Conservation (phyloP, 306 rosid genomes). For the Trichosanthes truncata region DNA sequence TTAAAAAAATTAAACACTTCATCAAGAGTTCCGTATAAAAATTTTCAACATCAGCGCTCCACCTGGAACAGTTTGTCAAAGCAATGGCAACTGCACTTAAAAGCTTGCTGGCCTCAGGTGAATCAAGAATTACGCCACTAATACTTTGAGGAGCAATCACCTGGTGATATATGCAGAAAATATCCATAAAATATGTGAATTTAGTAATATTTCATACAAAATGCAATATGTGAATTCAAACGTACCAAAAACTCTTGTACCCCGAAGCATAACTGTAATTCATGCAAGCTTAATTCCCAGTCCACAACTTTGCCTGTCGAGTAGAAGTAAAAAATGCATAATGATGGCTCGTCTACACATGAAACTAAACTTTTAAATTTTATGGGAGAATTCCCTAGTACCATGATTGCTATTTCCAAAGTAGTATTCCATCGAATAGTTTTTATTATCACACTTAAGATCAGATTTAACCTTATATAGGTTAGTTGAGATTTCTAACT, state of each 20-base stretch:
- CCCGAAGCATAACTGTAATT: conserved; percentile 84
- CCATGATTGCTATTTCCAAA: conserved; percentile 49
- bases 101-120: conserved; percentile 94
- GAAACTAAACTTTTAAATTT: not conserved
- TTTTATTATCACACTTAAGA: conserved; percentile 64
- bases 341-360: not conserved
- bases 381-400: conserved; percentile 8
- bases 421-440: conserved; percentile 75
- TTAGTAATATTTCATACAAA: conserved; percentile 2
- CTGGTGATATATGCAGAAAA: conserved; percentile 30
- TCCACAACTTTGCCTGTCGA: conserved; percentile 39
- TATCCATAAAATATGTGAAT: not conserved
- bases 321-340: conserved; percentile 17
- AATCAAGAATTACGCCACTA: conserved; percentile 92
- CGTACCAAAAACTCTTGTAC: conserved; percentile 87
- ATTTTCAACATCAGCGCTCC: conserved; percentile 3
- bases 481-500: conserved; percentile 37
- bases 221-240: conserved; percentile 10
- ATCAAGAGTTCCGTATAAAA: conserved; percentile 1
- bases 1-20: conserved; percentile 3
- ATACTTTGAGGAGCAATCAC: conserved; percentile 96
- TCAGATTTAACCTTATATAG: conserved; percentile 78
- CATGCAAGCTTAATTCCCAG: conserved; percentile 61
- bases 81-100: conserved; percentile 97
- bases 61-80: conserved; percentile 91